Evolutionary conservation across 1,139 yeast genomes (phyloP).

Genomic region (Blastobotrys malaysiensis): DNA sequence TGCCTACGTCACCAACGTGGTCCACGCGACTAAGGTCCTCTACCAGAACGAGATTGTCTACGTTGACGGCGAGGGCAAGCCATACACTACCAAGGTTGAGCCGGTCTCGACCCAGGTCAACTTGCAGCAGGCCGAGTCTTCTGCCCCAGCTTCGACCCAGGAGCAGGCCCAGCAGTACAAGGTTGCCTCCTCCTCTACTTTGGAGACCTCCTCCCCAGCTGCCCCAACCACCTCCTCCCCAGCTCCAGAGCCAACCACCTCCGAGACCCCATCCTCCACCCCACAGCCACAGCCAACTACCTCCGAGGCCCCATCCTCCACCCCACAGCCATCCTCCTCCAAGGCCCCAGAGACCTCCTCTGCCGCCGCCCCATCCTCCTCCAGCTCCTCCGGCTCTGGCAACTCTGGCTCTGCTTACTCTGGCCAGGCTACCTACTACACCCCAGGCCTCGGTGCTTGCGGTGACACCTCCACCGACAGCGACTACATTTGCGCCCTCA

Average conservation of each 20-base stretch:
- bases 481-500: constrained; percentile 45
- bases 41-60: constrained; percentile 33
- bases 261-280: neutral
- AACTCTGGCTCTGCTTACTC: constrained; percentile 31
- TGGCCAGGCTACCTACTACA: constrained; percentile 60
- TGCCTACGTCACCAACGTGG: constrained; percentile 31
- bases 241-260: constrained; percentile 1
- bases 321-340: no score
- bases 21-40: constrained; percentile 29
- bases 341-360: constrained; percentile 7
- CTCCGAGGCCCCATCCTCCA: constrained; percentile 4
- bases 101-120: constrained; percentile 23
- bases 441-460: constrained; percentile 58
- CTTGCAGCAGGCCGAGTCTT: constrained; percentile 10
- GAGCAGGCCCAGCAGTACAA: constrained; percentile 13
- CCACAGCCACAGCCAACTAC: constrained; percentile 1
- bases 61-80: constrained; percentile 33
- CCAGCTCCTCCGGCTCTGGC: constrained; percentile 19
- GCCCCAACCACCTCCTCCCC: constrained; percentile 9
- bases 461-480: constrained; percentile 44
- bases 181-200: constrained; percentile 11
- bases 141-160: constrained; percentile 20
- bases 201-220: constrained; percentile 8
- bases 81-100: constrained; percentile 28
- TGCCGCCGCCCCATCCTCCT: constrained; percentile 12